Percentiles rank a stretch among this genome's conserved stretches.
phyloP scores from a whole-genome alignment of 192 early-diverging fungal genomes.

The Oehlia diaphana region DNA sequence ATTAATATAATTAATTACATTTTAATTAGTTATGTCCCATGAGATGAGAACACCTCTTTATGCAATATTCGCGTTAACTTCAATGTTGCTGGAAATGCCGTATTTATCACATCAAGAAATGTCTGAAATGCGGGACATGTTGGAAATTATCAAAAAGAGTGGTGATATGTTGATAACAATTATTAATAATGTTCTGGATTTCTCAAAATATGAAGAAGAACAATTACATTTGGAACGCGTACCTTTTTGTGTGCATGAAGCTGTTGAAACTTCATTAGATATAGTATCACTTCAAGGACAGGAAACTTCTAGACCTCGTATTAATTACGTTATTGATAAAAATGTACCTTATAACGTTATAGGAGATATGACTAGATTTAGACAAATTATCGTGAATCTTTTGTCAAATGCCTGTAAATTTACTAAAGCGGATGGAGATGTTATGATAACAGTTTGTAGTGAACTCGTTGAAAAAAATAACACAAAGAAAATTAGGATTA shows the following conservation, averaged over 20 bases:
- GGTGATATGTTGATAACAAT: slow-evolving; percentile 49
- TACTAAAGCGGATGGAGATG: slow-evolving; percentile 37
- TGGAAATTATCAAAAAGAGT: slow-evolving; percentile 44
- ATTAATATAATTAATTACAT: neutral
- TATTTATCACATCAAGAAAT: slow-evolving; percentile 4
- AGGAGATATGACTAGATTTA: slow-evolving; percentile 54
- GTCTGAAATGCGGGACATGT: slow-evolving; percentile 8
- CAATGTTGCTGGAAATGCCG: slow-evolving; percentile 15
- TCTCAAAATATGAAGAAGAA: slow-evolving; percentile 80
- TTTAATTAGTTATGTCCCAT: slow-evolving; percentile 16
- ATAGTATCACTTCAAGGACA: slow-evolving; percentile 40
- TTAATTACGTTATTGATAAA: slow-evolving; percentile 30
- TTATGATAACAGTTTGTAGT: slow-evolving; percentile 20
- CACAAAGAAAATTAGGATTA: neutral
- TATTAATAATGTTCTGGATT: slow-evolving; percentile 78
- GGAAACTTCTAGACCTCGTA: slow-evolving; percentile 15
- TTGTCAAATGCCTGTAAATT: slow-evolving; percentile 62
- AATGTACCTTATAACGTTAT: slow-evolving; percentile 40
- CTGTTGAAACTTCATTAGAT: slow-evolving; percentile 41
- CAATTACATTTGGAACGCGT: slow-evolving; percentile 65
- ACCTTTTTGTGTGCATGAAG: slow-evolving; percentile 57
- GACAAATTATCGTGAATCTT: slow-evolving; percentile 55
- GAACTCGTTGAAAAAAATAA: neutral
- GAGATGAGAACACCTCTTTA: slow-evolving; percentile 21
- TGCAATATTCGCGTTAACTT: slow-evolving; percentile 21